phyloP scores from a whole-genome alignment of 306 rosid genomes.

The Sicyos edulis region DNA sequence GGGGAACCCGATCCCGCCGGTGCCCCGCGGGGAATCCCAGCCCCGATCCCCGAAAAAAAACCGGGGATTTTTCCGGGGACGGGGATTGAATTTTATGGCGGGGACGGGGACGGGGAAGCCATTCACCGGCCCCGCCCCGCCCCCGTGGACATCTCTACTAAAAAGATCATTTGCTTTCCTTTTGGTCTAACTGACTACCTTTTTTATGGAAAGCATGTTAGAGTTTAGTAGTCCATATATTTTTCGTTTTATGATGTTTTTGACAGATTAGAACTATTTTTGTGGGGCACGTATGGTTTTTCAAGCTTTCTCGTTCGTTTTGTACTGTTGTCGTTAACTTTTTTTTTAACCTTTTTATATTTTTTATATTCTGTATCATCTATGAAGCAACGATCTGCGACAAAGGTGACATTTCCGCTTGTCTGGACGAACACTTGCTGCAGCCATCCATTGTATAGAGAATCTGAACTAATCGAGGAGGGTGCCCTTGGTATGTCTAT shows the following conservation, averaged over 20 bases:
- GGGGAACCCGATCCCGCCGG: too few relatives aligned
- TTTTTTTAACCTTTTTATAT: too few relatives aligned
- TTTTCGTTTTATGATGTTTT: neutral
- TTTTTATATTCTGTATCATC: conserved; percentile 14
- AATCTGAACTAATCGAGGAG: conserved; percentile 85
- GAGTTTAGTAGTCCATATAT: neutral
- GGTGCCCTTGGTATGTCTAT: conserved; percentile 54
- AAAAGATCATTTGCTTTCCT: neutral
- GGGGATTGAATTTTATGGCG: too few relatives aligned
- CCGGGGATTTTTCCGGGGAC: too few relatives aligned
- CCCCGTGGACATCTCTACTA: too few relatives aligned
- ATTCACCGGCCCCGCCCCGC: too few relatives aligned
- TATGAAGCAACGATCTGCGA: conserved; percentile 87
- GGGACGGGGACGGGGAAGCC: too few relatives aligned
- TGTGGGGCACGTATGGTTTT: neutral
- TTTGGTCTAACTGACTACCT: neutral
- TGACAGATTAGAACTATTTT: conserved; percentile 4
- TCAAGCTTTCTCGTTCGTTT: neutral
- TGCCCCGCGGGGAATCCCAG: too few relatives aligned
- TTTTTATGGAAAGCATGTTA: neutral
- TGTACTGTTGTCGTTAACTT: neutral
- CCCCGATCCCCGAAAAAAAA: too few relatives aligned
- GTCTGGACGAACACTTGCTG: conserved; percentile 99
- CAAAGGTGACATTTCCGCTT: conserved; percentile 96
- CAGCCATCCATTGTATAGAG: conserved; percentile 95